Evolutionary conservation across 768 basidiomycete genomes (phyloP).

Genomic region (Boletales sp.): DNA sequence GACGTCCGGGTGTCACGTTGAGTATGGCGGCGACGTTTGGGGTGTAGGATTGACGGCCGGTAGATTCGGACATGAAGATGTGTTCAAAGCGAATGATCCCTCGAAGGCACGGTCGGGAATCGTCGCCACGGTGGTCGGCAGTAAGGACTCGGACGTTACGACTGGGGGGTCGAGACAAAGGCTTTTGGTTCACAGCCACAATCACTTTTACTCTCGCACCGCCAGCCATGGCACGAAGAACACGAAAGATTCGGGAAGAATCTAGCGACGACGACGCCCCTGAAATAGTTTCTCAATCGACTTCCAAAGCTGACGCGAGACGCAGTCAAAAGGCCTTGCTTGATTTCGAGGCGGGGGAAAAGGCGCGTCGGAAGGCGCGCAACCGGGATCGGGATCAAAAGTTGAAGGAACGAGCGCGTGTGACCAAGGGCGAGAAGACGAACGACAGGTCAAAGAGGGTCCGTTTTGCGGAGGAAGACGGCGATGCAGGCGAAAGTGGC

Average conservation of each 20-base stretch:
- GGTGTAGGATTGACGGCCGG: no score
- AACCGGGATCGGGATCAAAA: conserved; percentile 48
- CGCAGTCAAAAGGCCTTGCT: conserved; percentile 35
- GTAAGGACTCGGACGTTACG: no score
- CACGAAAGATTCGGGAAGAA: conserved; percentile 6
- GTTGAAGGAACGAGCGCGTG: conserved; percentile 46
- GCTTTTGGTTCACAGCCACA: no score
- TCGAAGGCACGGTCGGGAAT: no score
- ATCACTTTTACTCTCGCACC: no score
- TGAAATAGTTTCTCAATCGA: conserved; percentile 45
- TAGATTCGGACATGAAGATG: no score
- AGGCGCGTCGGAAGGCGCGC: conserved; percentile 39
- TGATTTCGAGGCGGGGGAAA: conserved; percentile 36
- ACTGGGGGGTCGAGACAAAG: no score
- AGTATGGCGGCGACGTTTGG: no score
- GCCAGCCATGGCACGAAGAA: conserved; percentile 17
- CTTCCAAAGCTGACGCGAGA: conserved; percentile 42
- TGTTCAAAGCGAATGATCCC: no score
- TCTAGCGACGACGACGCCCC: conserved; percentile 45
- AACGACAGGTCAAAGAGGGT: conserved; percentile 14
- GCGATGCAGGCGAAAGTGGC: conserved; percentile 15
- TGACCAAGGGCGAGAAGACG: conserved; percentile 8
- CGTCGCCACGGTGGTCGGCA: no score
- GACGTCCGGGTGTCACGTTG: no score
- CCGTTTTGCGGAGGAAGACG: conserved; percentile 15